These are phyloP conservation scores for Penicillium cataractarum DNA, from an alignment of 495 filamentous ascomycete genomes.

Conservation along the genomic window DNA sequence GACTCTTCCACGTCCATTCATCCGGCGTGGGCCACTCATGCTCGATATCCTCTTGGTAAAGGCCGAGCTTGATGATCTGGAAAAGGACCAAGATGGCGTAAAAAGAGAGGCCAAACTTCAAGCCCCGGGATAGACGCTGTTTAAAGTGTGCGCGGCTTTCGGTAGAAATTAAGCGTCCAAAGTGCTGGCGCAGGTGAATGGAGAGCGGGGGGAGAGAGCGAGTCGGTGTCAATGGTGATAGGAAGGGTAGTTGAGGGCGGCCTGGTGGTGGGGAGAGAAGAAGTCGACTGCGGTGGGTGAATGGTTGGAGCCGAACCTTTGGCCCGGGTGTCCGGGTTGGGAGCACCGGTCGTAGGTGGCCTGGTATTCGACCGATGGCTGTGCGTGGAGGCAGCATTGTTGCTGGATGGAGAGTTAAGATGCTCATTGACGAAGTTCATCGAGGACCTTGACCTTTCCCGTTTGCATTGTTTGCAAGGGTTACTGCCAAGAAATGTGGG, in stretches of 20 bases:
- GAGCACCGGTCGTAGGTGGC: slow-evolving; percentile 20
- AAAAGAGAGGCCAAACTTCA: slow-evolving; percentile 58
- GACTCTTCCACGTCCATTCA: slow-evolving; percentile 70
- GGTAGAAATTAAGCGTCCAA: slow-evolving; percentile 75
- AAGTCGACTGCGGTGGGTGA: slow-evolving; percentile 54
- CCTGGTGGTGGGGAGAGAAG: slow-evolving; percentile 49
- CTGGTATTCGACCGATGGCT: slow-evolving; percentile 38
- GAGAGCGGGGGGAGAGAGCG: slow-evolving; percentile 41
- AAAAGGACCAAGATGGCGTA: slow-evolving; percentile 59
- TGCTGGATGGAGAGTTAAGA: slow-evolving; percentile 7
- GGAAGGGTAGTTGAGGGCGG: slow-evolving; percentile 82
- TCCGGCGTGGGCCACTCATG: slow-evolving; percentile 71
- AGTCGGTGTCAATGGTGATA: slow-evolving; percentile 54
- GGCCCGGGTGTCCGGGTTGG: slow-evolving; percentile 11
- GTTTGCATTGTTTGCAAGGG: slow-evolving; percentile 23
- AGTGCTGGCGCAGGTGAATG: slow-evolving; percentile 54
- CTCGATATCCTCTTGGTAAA: slow-evolving; percentile 72
- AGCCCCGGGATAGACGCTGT: slow-evolving; percentile 60
- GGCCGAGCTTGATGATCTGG: slow-evolving; percentile 55
- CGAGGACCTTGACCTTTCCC: background rate
- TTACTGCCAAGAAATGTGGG: background rate
- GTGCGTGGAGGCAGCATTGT: slow-evolving; percentile 30
- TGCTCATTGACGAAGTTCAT: slow-evolving; percentile 4
- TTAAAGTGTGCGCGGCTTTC: slow-evolving; percentile 69
- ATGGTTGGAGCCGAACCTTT: slow-evolving; percentile 36